Percentiles rank a stretch among this genome's conserved stretches.
Conservation (phyloP, 2,329 filamentous ascomycete species). For the Trichoderma lentiforme region DNA sequence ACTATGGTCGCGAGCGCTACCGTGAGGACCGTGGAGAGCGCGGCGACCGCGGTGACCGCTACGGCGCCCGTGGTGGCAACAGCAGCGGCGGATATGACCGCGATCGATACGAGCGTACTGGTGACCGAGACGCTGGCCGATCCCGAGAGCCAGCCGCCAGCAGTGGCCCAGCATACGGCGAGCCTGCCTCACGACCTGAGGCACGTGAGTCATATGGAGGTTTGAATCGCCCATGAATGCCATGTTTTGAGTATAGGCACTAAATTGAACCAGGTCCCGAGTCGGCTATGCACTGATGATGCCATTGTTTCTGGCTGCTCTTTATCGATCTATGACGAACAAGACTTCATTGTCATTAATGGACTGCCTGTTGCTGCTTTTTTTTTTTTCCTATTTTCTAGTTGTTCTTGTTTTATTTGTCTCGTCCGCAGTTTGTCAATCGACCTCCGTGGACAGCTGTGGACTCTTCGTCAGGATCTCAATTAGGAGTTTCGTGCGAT, state of each 20-base stretch:
- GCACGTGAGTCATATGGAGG: slow-evolving; percentile 44
- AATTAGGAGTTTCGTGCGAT: slow-evolving; percentile 37
- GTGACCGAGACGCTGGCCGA: slow-evolving; percentile 40
- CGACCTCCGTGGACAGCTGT: slow-evolving; percentile 30
- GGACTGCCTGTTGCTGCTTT: slow-evolving; percentile 29
- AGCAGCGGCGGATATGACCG: slow-evolving; percentile 44
- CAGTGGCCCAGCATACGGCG: slow-evolving; percentile 37
- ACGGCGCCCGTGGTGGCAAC: slow-evolving; percentile 31
- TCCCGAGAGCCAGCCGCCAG: slow-evolving; percentile 38
- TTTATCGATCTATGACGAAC: slow-evolving; percentile 12
- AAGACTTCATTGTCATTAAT: slow-evolving; percentile 22
- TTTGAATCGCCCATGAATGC: slow-evolving; percentile 30
- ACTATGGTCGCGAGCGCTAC: slow-evolving; percentile 38
- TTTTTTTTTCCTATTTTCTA: slow-evolving; percentile 20
- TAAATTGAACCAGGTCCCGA: slow-evolving; percentile 21
- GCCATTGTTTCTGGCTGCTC: slow-evolving; percentile 5
- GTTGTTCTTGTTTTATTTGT: slow-evolving; percentile 23
- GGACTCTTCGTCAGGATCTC: slow-evolving; percentile 31
- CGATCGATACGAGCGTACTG: slow-evolving; percentile 47
- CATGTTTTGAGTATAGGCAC: slow-evolving; percentile 21
- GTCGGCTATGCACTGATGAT: slow-evolving; percentile 7
- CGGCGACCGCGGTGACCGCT: slow-evolving; percentile 31
- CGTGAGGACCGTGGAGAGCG: slow-evolving; percentile 41
- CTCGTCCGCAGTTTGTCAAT: slow-evolving; percentile 28
- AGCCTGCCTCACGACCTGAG: slow-evolving; percentile 42